Percentiles rank a stretch among this genome's conserved stretches.
phyloP scores from a whole-genome alignment of 768 basidiomycete species.

The Tulasnella sp. region DNA sequence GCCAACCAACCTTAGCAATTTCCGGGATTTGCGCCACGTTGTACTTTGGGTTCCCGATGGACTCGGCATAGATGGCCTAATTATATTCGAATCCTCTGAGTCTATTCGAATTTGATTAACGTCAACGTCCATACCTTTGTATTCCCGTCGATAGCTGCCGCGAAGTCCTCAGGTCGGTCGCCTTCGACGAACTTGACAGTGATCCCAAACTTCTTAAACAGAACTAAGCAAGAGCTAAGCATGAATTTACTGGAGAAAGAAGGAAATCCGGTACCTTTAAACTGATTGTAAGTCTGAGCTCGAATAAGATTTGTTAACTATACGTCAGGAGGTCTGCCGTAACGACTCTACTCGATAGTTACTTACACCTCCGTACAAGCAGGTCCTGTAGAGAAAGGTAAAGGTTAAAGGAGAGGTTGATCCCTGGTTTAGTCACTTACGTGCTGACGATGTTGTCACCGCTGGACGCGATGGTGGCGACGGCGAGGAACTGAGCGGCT shows the following conservation, averaged over 20 bases:
- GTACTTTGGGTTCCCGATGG: constrained; percentile 79
- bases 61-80: constrained; percentile 71
- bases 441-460: constrained; percentile 82
- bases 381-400: constrained; percentile 48
- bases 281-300: constrained; percentile 67
- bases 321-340: neutral
- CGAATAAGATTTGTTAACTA: neutral
- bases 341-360: too few species aligned
- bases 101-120: neutral
- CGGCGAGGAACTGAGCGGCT: constrained; percentile 74
- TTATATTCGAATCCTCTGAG: neutral
- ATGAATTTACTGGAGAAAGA: neutral
- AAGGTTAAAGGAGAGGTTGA: neutral
- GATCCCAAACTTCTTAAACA: constrained; percentile 70
- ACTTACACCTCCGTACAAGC: constrained; percentile 71
- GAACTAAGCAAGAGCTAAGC: constrained; percentile 48
- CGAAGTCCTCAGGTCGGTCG: constrained; percentile 60
- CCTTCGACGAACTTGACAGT: constrained; percentile 64
- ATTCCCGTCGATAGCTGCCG: constrained; percentile 69
- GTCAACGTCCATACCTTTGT: constrained; percentile 51
- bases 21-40: constrained; percentile 66
- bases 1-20: constrained; percentile 61
- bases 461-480: constrained; percentile 58
- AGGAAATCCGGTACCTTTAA: constrained; percentile 54
- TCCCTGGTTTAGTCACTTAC: constrained; percentile 46